A percentile compares a stretch with the other conserved stretches of the same genome.
phyloP scores from a whole-genome alignment of 1,284 basidiomycete species.

The Microbotryum lychnidis-dioicae region DNA sequence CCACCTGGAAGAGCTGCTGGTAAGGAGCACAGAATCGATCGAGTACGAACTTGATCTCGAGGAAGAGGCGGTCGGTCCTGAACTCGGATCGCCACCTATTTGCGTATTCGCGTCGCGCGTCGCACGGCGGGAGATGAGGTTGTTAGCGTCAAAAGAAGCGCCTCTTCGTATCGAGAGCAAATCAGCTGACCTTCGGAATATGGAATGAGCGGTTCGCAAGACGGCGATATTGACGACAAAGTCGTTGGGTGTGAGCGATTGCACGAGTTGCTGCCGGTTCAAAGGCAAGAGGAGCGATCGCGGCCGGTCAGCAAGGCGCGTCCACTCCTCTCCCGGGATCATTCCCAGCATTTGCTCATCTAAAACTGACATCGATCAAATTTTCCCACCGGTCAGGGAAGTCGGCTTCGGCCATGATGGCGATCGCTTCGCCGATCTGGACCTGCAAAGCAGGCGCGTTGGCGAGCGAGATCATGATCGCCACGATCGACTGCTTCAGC shows the following conservation, averaged over 20 bases:
- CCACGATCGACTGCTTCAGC: constrained; percentile 62
- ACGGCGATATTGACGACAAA: constrained; percentile 82
- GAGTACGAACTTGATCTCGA: constrained; percentile 87
- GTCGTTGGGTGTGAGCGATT: constrained; percentile 64
- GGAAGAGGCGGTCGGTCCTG: constrained; percentile 76
- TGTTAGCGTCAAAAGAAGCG: not conserved
- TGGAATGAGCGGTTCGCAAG: constrained; percentile 88
- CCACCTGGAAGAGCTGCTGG: constrained; percentile 64
- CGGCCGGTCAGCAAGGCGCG: too few species aligned
- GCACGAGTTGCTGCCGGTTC: constrained; percentile 63
- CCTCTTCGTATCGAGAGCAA: not conserved
- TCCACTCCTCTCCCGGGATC: not conserved
- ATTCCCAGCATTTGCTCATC: not conserved
- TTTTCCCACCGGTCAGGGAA: constrained; percentile 78
- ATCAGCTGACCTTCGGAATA: constrained; percentile 59
- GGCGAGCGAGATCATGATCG: constrained; percentile 71
- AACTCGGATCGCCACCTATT: constrained; percentile 76
- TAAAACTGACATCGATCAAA: constrained; percentile 67
- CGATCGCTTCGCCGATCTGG: constrained; percentile 81
- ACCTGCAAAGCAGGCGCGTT: constrained; percentile 50
- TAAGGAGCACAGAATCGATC: constrained; percentile 74
- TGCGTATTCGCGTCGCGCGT: not conserved
- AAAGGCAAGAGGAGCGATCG: constrained; percentile 7
- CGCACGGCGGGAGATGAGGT: not conserved
- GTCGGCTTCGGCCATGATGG: constrained; percentile 75